Conservation (phyloP, 2,329 filamentous ascomycete species). For the Verticillium tricorpus region DNA sequence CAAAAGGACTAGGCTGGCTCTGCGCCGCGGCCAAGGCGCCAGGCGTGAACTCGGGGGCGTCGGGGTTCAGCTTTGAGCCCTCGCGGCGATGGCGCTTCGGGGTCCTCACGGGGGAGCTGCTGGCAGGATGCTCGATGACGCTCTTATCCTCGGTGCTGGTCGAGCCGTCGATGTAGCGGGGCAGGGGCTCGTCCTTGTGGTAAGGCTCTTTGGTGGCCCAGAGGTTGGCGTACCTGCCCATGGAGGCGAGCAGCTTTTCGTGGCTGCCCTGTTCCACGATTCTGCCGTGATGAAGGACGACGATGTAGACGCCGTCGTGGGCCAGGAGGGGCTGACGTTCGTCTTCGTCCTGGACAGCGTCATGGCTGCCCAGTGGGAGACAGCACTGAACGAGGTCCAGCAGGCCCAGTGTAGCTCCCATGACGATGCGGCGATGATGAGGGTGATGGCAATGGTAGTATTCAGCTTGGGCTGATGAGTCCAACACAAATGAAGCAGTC, state of each 20-base stretch:
- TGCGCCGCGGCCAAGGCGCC: not conserved
- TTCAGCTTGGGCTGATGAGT: not conserved
- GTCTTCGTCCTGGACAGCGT: not conserved
- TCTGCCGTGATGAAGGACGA: not conserved
- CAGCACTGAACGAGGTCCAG: not conserved
- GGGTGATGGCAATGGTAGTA: not conserved
- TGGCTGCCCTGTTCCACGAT: not conserved
- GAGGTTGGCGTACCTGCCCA: not conserved
- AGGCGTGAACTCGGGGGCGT: slow-evolving; percentile 53
- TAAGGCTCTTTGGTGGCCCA: not conserved
- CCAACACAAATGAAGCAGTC: not conserved
- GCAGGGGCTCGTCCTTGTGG: not conserved
- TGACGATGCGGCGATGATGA: not conserved
- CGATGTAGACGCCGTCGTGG: not conserved
- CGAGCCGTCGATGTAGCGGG: not conserved
- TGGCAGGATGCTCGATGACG: not conserved
- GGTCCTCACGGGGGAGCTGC: not conserved
- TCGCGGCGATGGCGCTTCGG: slow-evolving; percentile 17
- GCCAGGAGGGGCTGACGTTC: not conserved
- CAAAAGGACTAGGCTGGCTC: not conserved
- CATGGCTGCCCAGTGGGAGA: not conserved
- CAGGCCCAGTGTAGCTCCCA: not conserved
- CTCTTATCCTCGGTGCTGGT: not conserved
- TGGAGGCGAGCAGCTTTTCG: not conserved
- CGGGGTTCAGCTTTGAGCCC: slow-evolving; percentile 51